Conservation (phyloP, 345 rosid species). For the Rhizophora mangle region DNA sequence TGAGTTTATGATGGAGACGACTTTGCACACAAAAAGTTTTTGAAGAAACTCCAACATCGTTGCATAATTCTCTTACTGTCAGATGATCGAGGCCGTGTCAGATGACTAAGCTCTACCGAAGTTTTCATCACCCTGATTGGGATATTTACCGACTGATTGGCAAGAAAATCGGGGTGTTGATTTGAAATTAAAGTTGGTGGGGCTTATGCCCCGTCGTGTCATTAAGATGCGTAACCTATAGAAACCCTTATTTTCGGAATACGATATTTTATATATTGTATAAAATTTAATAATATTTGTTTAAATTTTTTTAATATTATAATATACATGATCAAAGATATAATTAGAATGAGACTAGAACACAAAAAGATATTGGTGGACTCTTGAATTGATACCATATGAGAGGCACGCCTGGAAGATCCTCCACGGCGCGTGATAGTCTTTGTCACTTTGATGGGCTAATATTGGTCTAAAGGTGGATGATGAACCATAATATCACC, state of each 20-base stretch:
- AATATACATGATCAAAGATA: neutral
- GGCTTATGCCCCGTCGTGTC: constrained; percentile 5
- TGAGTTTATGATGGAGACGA: too few relatives aligned
- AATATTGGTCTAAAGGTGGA: constrained; percentile 6
- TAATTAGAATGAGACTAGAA: constrained; percentile 14
- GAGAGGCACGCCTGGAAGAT: neutral
- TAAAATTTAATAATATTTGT: neutral
- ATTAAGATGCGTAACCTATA: too few relatives aligned
- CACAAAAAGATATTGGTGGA: neutral
- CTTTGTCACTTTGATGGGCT: neutral
- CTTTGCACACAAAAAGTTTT: too few relatives aligned
- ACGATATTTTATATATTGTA: neutral
- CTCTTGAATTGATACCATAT: neutral
- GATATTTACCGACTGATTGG: constrained; percentile 32
- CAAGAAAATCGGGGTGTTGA: constrained; percentile 10
- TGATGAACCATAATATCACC: constrained; percentile 15
- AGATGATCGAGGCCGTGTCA: neutral
- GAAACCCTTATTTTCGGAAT: too few relatives aligned
- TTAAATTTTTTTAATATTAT: neutral
- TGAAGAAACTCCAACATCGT: too few relatives aligned
- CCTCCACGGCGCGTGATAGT: neutral
- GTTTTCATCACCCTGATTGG: constrained; percentile 13
- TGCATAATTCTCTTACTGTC: too few relatives aligned
- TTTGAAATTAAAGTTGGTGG: constrained; percentile 21
- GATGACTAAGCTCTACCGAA: neutral